Percentiles rank a stretch among this genome's conserved stretches.
phyloP scores from a whole-genome alignment of 495 filamentous ascomycete genomes.

The Penicillium odoratum region DNA sequence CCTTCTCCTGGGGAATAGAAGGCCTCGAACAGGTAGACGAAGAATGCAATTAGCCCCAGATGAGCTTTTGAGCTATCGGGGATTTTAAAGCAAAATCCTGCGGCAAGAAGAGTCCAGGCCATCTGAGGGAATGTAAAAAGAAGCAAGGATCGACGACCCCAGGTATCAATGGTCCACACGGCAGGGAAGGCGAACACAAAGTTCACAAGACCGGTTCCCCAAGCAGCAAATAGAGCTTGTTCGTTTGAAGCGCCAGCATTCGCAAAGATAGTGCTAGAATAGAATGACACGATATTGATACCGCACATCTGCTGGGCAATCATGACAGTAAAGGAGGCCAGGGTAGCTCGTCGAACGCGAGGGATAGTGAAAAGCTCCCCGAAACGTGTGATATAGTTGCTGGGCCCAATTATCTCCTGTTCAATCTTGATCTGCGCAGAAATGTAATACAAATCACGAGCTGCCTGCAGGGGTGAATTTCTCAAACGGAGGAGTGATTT shows the following conservation, averaged over 20 bases:
- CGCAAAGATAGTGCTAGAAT: slow-evolving; percentile 71
- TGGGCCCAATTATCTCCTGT: slow-evolving; percentile 42
- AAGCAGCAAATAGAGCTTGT: slow-evolving; percentile 69
- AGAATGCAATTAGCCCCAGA: slow-evolving; percentile 60
- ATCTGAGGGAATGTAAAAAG: slow-evolving; percentile 88
- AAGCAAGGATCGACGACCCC: slow-evolving; percentile 72
- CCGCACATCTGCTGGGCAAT: slow-evolving; percentile 87
- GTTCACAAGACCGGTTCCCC: slow-evolving; percentile 81
- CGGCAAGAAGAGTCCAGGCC: slow-evolving; percentile 75
- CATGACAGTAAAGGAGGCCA: slow-evolving; percentile 67
- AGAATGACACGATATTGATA: slow-evolving; percentile 76
- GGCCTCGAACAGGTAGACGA: slow-evolving; percentile 65
- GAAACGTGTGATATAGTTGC: slow-evolving; percentile 59
- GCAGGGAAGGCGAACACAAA: slow-evolving; percentile 83
- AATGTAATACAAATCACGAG: slow-evolving; percentile 67
- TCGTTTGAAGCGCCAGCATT: slow-evolving; percentile 58
- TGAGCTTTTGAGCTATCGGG: slow-evolving; percentile 51
- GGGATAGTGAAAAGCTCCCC: slow-evolving; percentile 68
- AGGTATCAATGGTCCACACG: slow-evolving; percentile 84
- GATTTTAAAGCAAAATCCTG: slow-evolving; percentile 71
- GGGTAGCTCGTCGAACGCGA: slow-evolving; percentile 64
- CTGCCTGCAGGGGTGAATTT: slow-evolving; percentile 60
- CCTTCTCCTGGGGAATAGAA: slow-evolving; percentile 73
- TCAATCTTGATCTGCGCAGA: slow-evolving; percentile 60
- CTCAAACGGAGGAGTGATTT: slow-evolving; percentile 61